Base-by-base conservation (phyloP, 495 filamentous ascomycete genomes). In the Chaetomium fimeti region DNA sequence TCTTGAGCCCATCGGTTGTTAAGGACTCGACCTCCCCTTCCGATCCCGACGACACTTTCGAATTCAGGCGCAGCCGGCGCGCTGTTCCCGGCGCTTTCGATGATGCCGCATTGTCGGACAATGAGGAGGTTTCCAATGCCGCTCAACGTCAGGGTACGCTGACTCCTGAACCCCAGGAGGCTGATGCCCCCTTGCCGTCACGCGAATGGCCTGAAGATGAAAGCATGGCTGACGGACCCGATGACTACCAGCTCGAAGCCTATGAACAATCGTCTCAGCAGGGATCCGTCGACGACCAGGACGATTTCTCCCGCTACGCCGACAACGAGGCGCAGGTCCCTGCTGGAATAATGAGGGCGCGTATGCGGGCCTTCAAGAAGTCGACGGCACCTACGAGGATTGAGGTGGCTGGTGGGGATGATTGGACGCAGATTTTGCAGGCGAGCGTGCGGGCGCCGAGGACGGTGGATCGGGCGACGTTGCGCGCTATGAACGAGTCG, bases 391-490 rank as follows among this genome's bases (percentile, higher is more conserved):
- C 88, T 16, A 72, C 80, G 27, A 88, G 85, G 71, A 79, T 82
- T 61, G 82, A 84, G 68, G 84, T 78, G 75, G 75, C 81, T 65
- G 69, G 79, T 72, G 72, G 84, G 69, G 79, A 82, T 48, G 90
- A 95, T 70, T 98, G 94, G 94, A 88, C 91, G 47, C 88, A 93
- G 69, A 92, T 96, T 72, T 79, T 98, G 64, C 91, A 91, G 75
- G 90, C 88, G 58, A 97, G 94, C 1, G 89, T 97, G 66, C 96
- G 91, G 72, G 94, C 94, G 25, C 85, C 87, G 69, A 93, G 96
- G 76, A 74, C 73, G 52, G 86, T 91, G 71, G 87, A 96, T 79
- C 89, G 92, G 67, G 79, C 77, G 1, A 71, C 77, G 32, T 67
- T 84, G 18, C 82, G 78, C 69, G 81, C 75, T 12, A 74, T 82